Evolutionary conservation across 192 early-diverging fungal species (phyloP), one percentile per base, ranked within the genome.

Genomic region (Pilobolus umbonatus): DNA sequence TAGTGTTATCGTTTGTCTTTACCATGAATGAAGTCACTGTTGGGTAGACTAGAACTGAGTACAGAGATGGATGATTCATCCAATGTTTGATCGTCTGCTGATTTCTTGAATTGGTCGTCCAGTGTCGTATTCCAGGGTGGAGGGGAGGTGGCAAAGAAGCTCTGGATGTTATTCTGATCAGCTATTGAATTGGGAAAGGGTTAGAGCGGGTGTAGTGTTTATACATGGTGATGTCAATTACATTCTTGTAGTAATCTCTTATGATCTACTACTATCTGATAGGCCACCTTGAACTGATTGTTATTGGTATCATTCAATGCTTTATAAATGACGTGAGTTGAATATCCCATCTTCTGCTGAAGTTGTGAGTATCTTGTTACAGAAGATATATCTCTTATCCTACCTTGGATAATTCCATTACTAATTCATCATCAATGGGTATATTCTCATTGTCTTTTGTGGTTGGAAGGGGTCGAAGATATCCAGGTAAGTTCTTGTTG

Each of bases 231-330:
- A 31, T 25, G 12, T 6, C 14, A 29, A 57, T 57, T 74, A 84
- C 82, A 74, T 53, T 70, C 79, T 36, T 74, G 68, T 32, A 86
- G 66, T 79, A 89, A 83, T 57, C 81, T 71, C 39, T 88, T 77
- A 58, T 83, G 85, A 70, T 97, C 96, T 1, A 93, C 79, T n/a
- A 93, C 87, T 56, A 98, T 77, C 65, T 96, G 94, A 69, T 96
- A 98, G 5, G 96, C 93, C 5, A 98, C 96, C 62, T 95, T 95
- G 53, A 96, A 86, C 24, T 92, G 93, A 69, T 96, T 97, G 67
- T 94, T 96, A 50, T 87, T 90, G 6, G 75, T 68, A 67, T 93
- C 88, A 19, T 85, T 75, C 56, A 98, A 69, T 55, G 92, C 92
- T 42, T 76, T 65, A 24, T 85, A 63, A 34, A 99, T 85, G 14